Evolutionary conservation across 2,329 filamentous ascomycete genomes (phyloP).

Genomic region (Chaetomium sp.): DNA sequence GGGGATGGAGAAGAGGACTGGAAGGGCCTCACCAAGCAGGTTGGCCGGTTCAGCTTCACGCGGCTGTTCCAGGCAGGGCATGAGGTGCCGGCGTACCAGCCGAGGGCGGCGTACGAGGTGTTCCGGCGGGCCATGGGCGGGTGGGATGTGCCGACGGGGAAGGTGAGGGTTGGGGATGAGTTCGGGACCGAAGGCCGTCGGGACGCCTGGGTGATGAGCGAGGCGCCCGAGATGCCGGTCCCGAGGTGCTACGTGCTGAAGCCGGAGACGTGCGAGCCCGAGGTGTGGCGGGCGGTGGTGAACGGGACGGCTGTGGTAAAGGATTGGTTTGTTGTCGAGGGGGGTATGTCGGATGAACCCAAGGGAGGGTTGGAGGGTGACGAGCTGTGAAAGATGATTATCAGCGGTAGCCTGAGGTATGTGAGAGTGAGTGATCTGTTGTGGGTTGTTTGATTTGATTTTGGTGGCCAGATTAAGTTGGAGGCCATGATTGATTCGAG

Average conservation of each 20-base stretch:
- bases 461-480: background rate
- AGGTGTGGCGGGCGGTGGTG: slow-evolving; percentile 14
- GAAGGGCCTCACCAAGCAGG: slow-evolving; percentile 9
- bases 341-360: background rate
- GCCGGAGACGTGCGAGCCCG: slow-evolving; percentile 6
- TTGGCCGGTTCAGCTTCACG: slow-evolving; percentile 9
- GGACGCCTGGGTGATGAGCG: background rate
- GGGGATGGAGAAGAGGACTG: background rate
- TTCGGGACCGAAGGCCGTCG: slow-evolving; percentile 2
- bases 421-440: background rate
- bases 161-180: background rate
- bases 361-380: background rate
- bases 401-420: background rate
- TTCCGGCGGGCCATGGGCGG: slow-evolving; percentile 7
- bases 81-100: slow-evolving; percentile 14
- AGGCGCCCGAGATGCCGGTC: background rate
- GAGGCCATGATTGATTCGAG: background rate
- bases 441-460: background rate
- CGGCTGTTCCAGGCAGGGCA: slow-evolving; percentile 13
- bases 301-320: slow-evolving; percentile 11
- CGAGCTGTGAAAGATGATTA: slow-evolving; percentile 6
- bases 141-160: slow-evolving; percentile 12
- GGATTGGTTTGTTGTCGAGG: slow-evolving; percentile 39
- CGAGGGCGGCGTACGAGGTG: slow-evolving; percentile 6
- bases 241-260: slow-evolving; percentile 12